Conservation (phyloP, 164 flowering plant species). For the Buxus sempervirens region DNA sequence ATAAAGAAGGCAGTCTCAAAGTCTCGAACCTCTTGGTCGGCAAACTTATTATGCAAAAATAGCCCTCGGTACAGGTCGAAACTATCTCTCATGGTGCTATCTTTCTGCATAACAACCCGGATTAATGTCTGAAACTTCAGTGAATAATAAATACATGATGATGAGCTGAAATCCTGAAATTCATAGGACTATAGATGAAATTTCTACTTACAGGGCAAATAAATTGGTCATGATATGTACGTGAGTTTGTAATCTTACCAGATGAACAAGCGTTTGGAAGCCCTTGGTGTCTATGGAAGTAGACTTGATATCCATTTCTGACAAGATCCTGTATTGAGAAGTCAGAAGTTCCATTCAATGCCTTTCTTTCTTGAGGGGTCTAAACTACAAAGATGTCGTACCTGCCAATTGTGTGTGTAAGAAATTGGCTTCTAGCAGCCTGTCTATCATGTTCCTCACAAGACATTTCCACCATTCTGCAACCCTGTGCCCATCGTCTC, state of each 20-base stretch:
- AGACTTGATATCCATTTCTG: constrained; percentile 49
- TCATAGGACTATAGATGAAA: too few species aligned
- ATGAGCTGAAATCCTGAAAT: too few species aligned
- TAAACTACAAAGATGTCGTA: constrained; percentile 2
- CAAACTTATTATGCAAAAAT: constrained; percentile 53
- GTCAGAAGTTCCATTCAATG: background rate
- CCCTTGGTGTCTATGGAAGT: constrained; percentile 71
- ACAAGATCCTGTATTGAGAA: constrained; percentile 40
- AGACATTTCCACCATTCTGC: constrained; percentile 75
- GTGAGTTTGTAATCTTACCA: constrained; percentile 35
- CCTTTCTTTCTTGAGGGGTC: background rate
- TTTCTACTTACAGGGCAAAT: too few species aligned
- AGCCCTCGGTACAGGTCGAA: constrained; percentile 64
- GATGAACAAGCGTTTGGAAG: constrained; percentile 48
- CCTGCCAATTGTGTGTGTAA: constrained; percentile 81
- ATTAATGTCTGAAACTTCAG: background rate
- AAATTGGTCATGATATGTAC: too few species aligned
- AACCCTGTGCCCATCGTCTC: constrained; percentile 39
- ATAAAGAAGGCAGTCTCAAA: background rate
- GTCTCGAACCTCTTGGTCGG: constrained; percentile 51
- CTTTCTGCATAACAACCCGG: constrained; percentile 39
- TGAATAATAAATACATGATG: too few species aligned
- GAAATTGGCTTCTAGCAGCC: constrained; percentile 66
- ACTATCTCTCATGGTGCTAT: constrained; percentile 44
- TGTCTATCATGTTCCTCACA: constrained; percentile 70